These are phyloP conservation scores for Leccinum pellstonianum DNA, from an alignment of 768 basidiomycete genomes.

Conservation along the genomic window DNA sequence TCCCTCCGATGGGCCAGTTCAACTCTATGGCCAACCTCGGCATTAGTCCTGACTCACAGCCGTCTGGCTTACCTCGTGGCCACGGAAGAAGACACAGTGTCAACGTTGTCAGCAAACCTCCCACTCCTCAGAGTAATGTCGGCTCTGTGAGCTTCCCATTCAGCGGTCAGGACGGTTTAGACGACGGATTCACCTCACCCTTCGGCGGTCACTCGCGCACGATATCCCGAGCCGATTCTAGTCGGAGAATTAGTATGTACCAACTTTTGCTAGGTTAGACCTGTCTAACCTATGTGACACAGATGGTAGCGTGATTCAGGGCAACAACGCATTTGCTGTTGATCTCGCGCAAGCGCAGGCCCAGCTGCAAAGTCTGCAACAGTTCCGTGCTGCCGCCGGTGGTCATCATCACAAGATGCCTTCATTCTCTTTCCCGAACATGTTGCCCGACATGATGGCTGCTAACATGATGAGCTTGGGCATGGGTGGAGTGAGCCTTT, in stretches of 20 bases:
- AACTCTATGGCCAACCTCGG: slow-evolving; percentile 49
- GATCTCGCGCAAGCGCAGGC: slow-evolving; percentile 97
- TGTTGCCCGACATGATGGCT: slow-evolving; percentile 96
- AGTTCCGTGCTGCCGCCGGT: slow-evolving; percentile 93
- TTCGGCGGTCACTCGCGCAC: slow-evolving; percentile 74
- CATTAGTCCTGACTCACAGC: slow-evolving; percentile 64
- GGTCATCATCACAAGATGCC: slow-evolving; percentile 97
- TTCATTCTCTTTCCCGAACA: slow-evolving; percentile 97
- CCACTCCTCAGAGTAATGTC: slow-evolving; percentile 41
- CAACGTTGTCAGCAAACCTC: slow-evolving; percentile 81
- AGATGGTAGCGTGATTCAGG: slow-evolving; percentile 76
- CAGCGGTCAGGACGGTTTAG: slow-evolving; percentile 63
- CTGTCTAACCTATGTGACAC: slow-evolving; percentile 13
- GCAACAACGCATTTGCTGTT: slow-evolving; percentile 62
- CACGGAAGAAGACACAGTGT: slow-evolving; percentile 91
- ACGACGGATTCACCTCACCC: slow-evolving; percentile 72
- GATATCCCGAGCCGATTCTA: slow-evolving; percentile 73
- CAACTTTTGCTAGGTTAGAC: background rate
- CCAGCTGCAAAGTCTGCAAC: slow-evolving; percentile 92
- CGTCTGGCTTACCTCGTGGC: slow-evolving; percentile 69
- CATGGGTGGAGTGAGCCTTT: slow-evolving; percentile 75
- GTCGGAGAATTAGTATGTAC: slow-evolving; percentile 85
- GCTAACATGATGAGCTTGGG: slow-evolving; percentile 94
- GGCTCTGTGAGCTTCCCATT: slow-evolving; percentile 54
- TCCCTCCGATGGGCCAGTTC: slow-evolving; percentile 62